phyloP scores from a whole-genome alignment of 2,329 filamentous ascomycete genomes.

The Scedosporium boydii region DNA sequence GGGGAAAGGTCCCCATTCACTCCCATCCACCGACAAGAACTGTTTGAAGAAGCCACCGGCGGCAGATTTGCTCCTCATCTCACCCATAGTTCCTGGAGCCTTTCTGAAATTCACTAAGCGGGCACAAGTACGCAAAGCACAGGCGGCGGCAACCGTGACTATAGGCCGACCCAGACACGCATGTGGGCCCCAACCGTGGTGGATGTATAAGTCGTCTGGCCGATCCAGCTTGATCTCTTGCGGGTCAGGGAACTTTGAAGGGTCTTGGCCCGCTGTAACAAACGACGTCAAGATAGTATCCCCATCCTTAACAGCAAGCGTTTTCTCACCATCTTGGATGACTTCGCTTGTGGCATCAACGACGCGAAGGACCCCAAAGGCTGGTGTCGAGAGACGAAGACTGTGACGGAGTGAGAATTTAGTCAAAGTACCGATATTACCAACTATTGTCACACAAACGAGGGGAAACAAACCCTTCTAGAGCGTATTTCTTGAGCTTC shows the following conservation, averaged over 20 bases:
- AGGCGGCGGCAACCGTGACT: conserved; percentile 8
- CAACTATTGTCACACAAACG: not conserved
- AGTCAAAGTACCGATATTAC: not conserved
- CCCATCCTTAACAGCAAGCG: conserved; percentile 28
- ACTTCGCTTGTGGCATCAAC: conserved; percentile 22
- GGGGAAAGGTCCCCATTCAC: conserved; percentile 8
- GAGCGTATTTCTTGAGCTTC: conserved; percentile 35
- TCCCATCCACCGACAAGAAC: conserved; percentile 8
- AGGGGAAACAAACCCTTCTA: conserved; percentile 25
- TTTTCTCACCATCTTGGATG: conserved; percentile 26
- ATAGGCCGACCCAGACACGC: conserved; percentile 5
- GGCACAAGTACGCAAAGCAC: conserved; percentile 8
- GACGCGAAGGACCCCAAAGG: conserved; percentile 37
- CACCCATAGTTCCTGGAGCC: conserved; percentile 8
- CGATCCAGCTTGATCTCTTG: conserved; percentile 39
- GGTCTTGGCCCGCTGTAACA: conserved; percentile 35
- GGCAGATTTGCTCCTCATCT: conserved; percentile 9
- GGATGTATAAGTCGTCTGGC: conserved; percentile 38
- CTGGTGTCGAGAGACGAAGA: conserved; percentile 36
- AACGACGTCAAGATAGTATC: conserved; percentile 43
- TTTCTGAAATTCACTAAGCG: conserved; percentile 6
- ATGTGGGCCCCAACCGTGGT: conserved; percentile 39
- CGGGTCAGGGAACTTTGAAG: conserved; percentile 38
- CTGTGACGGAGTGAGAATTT: conserved; percentile 9
- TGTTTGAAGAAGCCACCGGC: conserved; percentile 7